Evolutionary conservation across 257 asterid genomes (phyloP), one percentile per base, ranked within the genome.

Genomic region (Nemophila menziesii): DNA sequence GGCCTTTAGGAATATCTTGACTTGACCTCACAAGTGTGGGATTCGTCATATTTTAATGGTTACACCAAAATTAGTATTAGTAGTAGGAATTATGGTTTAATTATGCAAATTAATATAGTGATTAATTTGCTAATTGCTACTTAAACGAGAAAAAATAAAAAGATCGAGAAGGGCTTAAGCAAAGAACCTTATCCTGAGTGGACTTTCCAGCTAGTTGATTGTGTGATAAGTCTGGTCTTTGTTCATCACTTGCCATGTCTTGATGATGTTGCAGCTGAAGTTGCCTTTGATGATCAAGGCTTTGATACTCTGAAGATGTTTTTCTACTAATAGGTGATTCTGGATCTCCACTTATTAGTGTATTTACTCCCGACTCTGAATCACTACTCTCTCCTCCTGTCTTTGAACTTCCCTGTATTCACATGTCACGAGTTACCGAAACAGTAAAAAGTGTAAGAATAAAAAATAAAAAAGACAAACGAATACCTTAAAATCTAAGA

Each of bases 341-440:
- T 16, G 92, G 69, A 27, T 71, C 79, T 64, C 49, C 61, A 60
- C 61, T 70, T 39, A 64, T 67, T 51, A 74, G 57, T 17, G 82
- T 69, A 57, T 78, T 75, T 20, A 68, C 57, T 33, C 69, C 86
- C 57, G 86, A 80, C 16, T 69, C 82, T 18, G 93, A 78, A 67
- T 78, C 86, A 44, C 69, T 71, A 49, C 92, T 90, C 58, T 69
- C 93, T 52, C 71, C 92, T 63, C 82, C 92, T 49, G 95, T 78
- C 70, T 61, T 77, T 59, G 93, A 73, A 74, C 80, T 85, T 57
- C 85, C 86, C 86, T 73, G 49, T 24, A 51, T 57, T 46, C 39
- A 33, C 40, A 67, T 49, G n/a, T n/a, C n/a, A n/a, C n/a, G n/a
- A n/a, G n/a, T n/a, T n/a, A n/a, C n/a, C n/a, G n/a, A n/a, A n/a